phyloP scores from a whole-genome alignment of 1,284 basidiomycete genomes.

The Hypsizygus ulmarius region DNA sequence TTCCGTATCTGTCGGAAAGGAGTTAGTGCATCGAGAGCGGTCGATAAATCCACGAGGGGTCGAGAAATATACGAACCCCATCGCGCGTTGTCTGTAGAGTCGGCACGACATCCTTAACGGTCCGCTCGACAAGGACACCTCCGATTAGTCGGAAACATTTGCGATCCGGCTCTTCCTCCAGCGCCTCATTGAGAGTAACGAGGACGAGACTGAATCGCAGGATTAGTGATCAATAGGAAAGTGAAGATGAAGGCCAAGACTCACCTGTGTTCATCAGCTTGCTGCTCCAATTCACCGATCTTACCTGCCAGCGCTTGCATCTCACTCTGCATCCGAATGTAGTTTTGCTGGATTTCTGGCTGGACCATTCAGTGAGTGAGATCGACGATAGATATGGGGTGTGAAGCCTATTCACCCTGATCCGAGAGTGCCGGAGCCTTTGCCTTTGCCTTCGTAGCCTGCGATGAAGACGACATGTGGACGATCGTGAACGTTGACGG shows the following conservation, averaged over 20 bases:
- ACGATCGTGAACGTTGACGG: slow-evolving; percentile 12
- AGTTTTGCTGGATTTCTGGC: slow-evolving; percentile 79
- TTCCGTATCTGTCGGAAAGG: slow-evolving; percentile 63
- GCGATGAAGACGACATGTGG: slow-evolving; percentile 37
- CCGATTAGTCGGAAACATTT: slow-evolving; percentile 98
- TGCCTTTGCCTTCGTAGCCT: slow-evolving; percentile 47
- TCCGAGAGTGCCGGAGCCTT: slow-evolving; percentile 56
- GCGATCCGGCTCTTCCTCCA: slow-evolving; percentile 78
- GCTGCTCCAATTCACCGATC: slow-evolving; percentile 90
- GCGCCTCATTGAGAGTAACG: slow-evolving; percentile 78
- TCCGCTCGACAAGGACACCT: slow-evolving; percentile 93
- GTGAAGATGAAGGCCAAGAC: slow-evolving; percentile 22
- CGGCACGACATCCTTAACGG: slow-evolving; percentile 93
- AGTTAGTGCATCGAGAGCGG: slow-evolving; percentile 16
- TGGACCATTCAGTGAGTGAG: slow-evolving; percentile 39
- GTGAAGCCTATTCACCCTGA: slow-evolving; percentile 55
- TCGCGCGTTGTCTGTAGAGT: slow-evolving; percentile 82
- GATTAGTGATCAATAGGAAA: slow-evolving; percentile 11
- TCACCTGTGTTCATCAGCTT: slow-evolving; percentile 87
- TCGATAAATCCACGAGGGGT: slow-evolving; percentile 24
- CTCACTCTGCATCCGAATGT: slow-evolving; percentile 76
- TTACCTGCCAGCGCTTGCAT: slow-evolving; percentile 85
- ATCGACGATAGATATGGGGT: slow-evolving; percentile 9
- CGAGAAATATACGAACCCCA: slow-evolving; percentile 53
- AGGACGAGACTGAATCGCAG: slow-evolving; percentile 74